These are phyloP conservation scores for Blastocystis sp. DNA, from an alignment of 352 stramenopile species.

Conservation along the genomic window DNA sequence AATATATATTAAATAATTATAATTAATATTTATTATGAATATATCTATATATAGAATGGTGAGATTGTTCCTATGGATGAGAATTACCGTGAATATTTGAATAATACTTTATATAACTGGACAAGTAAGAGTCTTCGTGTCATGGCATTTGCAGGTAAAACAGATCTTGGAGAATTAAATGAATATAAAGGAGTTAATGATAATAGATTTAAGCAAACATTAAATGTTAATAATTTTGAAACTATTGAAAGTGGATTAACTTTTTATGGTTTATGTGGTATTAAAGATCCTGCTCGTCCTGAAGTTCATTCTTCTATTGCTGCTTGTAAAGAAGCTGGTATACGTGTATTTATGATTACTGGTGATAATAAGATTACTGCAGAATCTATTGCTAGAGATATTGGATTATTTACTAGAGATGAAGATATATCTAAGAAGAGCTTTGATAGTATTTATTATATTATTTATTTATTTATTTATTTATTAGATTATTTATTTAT, in stretches of 20 bases:
- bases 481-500: not conserved
- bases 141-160: slow-evolving; percentile 74
- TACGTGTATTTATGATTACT: slow-evolving; percentile 97
- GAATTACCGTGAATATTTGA: slow-evolving; percentile 53
- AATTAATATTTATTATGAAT: too few species aligned
- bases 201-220: not conserved
- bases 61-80: slow-evolving; percentile 67
- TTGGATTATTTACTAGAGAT: slow-evolving; percentile 66
- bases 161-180: slow-evolving; percentile 59
- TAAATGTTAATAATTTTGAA: slow-evolving; percentile 37
- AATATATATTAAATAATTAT: too few species aligned
- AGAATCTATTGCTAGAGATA: slow-evolving; percentile 80
- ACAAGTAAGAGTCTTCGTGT: slow-evolving; percentile 75
- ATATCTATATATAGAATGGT: slow-evolving; percentile 52
- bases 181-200: slow-evolving; percentile 46
- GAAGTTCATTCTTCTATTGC: slow-evolving; percentile 82
- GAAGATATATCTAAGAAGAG: slow-evolving; percentile 45
- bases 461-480: slow-evolving; percentile 43
- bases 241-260: slow-evolving; percentile 75
- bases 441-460: not conserved
- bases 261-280: slow-evolving; percentile 83
- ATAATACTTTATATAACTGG: slow-evolving; percentile 56
- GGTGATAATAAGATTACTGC: slow-evolving; percentile 92
- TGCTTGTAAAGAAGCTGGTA: slow-evolving; percentile 74
- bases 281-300: slow-evolving; percentile 85